Evolutionary conservation across 2,329 filamentous ascomycete genomes (phyloP), one percentile per base, ranked within the genome.

Genomic region (Pseudonectria buxi): DNA sequence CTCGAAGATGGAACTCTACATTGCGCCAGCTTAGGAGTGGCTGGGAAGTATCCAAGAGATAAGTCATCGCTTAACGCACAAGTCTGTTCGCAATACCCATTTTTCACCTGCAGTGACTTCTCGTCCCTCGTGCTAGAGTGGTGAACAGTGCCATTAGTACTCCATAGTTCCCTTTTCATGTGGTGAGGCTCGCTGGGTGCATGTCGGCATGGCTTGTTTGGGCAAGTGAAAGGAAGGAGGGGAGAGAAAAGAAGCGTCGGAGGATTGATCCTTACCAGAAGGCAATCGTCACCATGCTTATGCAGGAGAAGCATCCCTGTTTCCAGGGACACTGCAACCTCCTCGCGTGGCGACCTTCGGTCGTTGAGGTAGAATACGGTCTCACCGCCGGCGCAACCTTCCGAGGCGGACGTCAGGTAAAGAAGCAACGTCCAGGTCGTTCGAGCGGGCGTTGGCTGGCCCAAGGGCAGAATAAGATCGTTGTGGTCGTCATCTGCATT

Each of bases 391-490:
- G 75, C 59, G 50, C 88, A 94, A 4, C 83, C 84, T 6, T 85
- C 85, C 2, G 73, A 64, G 3, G 78, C 69, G 1, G 82, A 86
- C 1, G 85, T 92, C 36, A 95, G 72, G 55, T 95, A 96, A 25
- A 95, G 74, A 0, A 95, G 71, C 5, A 95, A 67, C 0, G 90
- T 95, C 88, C 89, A 95, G 0, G 88, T 95, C 5, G 90, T 95
- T 24, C 57, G 53, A 18, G 55, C 59, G 16, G 53, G 49, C 18
- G 55, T 43, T 0, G 58, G 55, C 13, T 49, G 50, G 14, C 56
- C 48, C 4, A 46, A 33, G 3, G 53, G 67, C 29, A 92, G 64
- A 1, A 64, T 71, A 16, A 95, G 61, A 36, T 74, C 70, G 56
- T 94, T 94, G 33, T 78, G 85, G 53, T 95, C 89, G 60, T 96